A percentile compares a stretch with the other conserved stretches of the same genome.
Conservation (phyloP, 2,329 filamentous ascomycete genomes). For the Teratosphaeria nubilosa region DNA sequence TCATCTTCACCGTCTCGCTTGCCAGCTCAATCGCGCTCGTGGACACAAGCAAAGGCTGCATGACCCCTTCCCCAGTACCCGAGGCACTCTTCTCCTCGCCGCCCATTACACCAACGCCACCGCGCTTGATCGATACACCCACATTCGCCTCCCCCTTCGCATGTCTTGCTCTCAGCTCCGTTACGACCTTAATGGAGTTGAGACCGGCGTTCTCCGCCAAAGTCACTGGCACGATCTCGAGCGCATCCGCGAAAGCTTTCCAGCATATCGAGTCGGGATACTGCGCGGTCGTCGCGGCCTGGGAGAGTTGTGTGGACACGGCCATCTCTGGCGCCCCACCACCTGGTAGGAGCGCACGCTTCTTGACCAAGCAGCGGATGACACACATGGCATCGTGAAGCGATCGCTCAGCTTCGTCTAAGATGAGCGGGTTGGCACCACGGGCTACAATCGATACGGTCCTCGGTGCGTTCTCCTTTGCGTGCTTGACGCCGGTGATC, state of each 20-base stretch:
- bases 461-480: slow-evolving; percentile 49
- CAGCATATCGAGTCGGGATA: slow-evolving; percentile 97
- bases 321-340: slow-evolving; percentile 95
- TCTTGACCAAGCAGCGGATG: slow-evolving; percentile 95
- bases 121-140: slow-evolving; percentile 95
- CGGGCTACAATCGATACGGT: slow-evolving; percentile 92
- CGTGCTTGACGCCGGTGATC: slow-evolving; percentile 77
- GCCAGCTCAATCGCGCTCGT: slow-evolving; percentile 96
- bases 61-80: slow-evolving; percentile 50
- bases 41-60: slow-evolving; percentile 91
- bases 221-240: slow-evolving; percentile 95
- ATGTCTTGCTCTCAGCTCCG: slow-evolving; percentile 86
- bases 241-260: slow-evolving; percentile 96
- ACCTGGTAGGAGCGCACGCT: slow-evolving; percentile 96
- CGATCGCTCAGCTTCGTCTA: slow-evolving; percentile 94
- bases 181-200: slow-evolving; percentile 98
- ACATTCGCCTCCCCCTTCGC: slow-evolving; percentile 92
- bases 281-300: slow-evolving; percentile 69
- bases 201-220: slow-evolving; percentile 94
- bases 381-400: slow-evolving; percentile 97
- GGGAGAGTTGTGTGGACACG: slow-evolving; percentile 76
- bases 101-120: slow-evolving; percentile 94
- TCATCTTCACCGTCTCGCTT: slow-evolving; percentile 97
- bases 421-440: slow-evolving; percentile 84
- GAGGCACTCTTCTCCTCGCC: slow-evolving; percentile 27